Base-by-base conservation (phyloP, 83 land plant species). In the Thuja plicata region DNA sequence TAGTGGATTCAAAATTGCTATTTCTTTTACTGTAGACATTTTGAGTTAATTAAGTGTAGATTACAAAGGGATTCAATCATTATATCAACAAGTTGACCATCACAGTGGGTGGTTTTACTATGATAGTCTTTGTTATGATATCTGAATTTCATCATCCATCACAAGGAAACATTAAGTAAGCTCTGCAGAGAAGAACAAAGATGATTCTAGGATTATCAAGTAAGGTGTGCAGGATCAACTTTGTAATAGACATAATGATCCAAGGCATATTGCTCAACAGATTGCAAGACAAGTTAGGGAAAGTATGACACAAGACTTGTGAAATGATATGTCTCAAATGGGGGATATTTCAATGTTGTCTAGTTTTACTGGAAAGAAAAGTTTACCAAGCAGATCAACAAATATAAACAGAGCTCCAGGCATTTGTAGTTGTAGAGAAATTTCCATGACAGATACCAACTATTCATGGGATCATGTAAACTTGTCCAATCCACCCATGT, bases 211-310 rank as follows among this genome's bases (percentile, higher is more conserved):
- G 3, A 38, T 89, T 77, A 80, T 81, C n/a, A 45, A 57, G 89
- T 94, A 93, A 79, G 86, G 89, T 77, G 90, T 87, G 74, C 90
- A 83, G 86, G 95, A 93, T 71, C 73, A 88, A 40, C 91, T 83
- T 74, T 88, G 89, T 43, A 94, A 93, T 87, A 91, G 79, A 40
- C 88, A 91, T 38, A 91, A 93, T 60, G 90, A 89, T 84, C 89
- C 96, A 48, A 97, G 92, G 87, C 89, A 93, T 85, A 94, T 93
- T 76, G 96, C 96, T 57, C 90, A 82, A 30, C 84, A 92, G 48
- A 94, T 94, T 86, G 94, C 97, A 87, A 92, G 91, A 71, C 94
- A 96, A 3, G 93, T 91, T 1, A 89, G 94, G 88, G 97, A 94
- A 89, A 94, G 87, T 91, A 92, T 92, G 8, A 91, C 90, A 4